Conservation (phyloP, 257 asterid genomes). For the Solanum dulcamara region DNA sequence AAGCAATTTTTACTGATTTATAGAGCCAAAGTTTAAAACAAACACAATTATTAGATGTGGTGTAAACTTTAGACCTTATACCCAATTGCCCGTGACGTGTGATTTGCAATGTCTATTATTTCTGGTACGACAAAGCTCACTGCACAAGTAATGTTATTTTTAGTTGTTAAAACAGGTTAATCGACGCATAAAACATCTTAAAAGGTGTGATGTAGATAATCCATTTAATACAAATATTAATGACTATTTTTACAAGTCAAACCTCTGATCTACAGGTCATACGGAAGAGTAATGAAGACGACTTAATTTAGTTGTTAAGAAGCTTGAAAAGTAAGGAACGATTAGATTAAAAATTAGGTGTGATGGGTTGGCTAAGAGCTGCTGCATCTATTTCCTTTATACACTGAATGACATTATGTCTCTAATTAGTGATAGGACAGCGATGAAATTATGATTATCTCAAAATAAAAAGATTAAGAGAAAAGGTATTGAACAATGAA, state of each 20-base stretch:
- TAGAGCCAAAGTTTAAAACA: neutral
- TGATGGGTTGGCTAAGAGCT: slow-evolving; percentile 20
- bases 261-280: neutral
- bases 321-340: slow-evolving; percentile 18
- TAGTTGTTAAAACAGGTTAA: neutral
- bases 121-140: slow-evolving; percentile 5
- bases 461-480: neutral
- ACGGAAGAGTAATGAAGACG: neutral
- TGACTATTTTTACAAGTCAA: neutral
- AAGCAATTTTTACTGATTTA: neutral
- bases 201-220: neutral
- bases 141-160: neutral
- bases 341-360: slow-evolving; percentile 30
- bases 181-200: rapidly evolving
- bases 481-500: slow-evolving; percentile 3
- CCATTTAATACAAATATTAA: neutral
- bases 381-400: neutral
- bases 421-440: neutral
- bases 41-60: neutral
- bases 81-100: slow-evolving; percentile 14
- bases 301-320: slow-evolving; percentile 16
- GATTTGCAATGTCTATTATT: slow-evolving; percentile 5
- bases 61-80: neutral
- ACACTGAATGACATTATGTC: neutral
- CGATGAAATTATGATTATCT: neutral